Conservation (phyloP, 331 rosid genomes). For the Malus hybrid region DNA sequence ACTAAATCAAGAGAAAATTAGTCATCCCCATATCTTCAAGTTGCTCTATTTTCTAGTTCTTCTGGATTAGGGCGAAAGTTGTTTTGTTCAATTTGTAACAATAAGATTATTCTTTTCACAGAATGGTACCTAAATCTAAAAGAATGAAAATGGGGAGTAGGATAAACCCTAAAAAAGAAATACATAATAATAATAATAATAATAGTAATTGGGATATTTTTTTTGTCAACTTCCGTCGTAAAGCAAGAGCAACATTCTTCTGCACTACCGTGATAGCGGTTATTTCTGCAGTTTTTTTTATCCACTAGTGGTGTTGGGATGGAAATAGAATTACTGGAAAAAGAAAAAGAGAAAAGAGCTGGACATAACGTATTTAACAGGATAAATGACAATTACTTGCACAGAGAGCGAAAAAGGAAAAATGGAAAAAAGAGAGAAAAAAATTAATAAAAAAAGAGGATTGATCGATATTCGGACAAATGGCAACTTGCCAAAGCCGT, state of each 20-base stretch:
- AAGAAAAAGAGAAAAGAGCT: background rate
- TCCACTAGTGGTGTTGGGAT: constrained; percentile 8
- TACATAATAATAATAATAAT: background rate
- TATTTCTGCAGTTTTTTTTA: background rate
- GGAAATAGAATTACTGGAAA: constrained; percentile 17
- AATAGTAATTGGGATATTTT: too few species aligned
- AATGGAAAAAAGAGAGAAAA: background rate
- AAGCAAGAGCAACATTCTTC: too few species aligned
- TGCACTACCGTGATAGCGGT: background rate
- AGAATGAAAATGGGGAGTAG: too few species aligned
- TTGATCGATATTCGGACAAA: constrained; percentile 13
- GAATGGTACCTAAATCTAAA: too few species aligned
- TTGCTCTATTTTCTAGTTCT: too few species aligned
- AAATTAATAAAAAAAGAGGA: background rate
- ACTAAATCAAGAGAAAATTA: too few species aligned
- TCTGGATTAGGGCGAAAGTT: too few species aligned
- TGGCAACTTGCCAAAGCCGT: constrained; percentile 20
- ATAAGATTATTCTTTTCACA: too few species aligned
- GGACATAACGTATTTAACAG: constrained; percentile 29
- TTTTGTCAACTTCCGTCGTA: too few species aligned
- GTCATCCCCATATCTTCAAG: too few species aligned
- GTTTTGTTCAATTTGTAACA: too few species aligned
- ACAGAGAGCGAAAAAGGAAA: background rate
- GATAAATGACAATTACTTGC: constrained; percentile 19
- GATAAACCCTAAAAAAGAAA: background rate